Conservation (phyloP, 257 asterid species). For the Solanum peruvianum region DNA sequence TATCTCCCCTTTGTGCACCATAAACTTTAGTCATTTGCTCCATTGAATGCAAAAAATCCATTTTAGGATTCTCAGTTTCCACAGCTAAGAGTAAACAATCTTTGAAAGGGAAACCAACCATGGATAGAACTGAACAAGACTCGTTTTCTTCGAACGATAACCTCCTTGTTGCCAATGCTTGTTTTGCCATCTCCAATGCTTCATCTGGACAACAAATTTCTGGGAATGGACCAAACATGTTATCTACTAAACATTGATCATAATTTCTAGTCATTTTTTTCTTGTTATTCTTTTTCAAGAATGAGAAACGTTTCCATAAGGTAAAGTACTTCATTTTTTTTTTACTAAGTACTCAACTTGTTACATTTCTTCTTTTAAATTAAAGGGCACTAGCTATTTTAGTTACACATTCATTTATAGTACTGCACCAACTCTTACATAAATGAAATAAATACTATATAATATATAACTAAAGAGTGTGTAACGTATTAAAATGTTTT, state of each 20-base stretch:
- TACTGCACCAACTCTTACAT: not conserved
- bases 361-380: not conserved
- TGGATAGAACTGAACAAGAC: not conserved
- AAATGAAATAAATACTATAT: not conserved
- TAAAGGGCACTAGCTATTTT: not conserved
- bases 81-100: not conserved
- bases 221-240: not conserved
- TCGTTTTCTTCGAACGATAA: slow-evolving; percentile 1
- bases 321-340: not conserved
- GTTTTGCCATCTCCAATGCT: not conserved
- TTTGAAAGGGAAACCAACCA: slow-evolving; percentile 2
- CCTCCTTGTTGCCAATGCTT: slow-evolving; percentile 3
- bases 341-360: not conserved
- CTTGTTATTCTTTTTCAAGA: not conserved
- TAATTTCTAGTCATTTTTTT: not conserved
- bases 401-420: not conserved
- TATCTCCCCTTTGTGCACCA: not conserved
- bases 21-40: not conserved
- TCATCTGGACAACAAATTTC: not conserved
- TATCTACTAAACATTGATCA: not conserved
- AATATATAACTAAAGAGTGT: no score
- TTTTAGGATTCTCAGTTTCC: not conserved
- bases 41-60: not conserved
- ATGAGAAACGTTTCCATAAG: not conserved
- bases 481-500: no score